A percentile compares a stretch with the other conserved stretches of the same genome.
Conservation (phyloP, 306 rosid genomes). For the Albizia julibrissin region DNA sequence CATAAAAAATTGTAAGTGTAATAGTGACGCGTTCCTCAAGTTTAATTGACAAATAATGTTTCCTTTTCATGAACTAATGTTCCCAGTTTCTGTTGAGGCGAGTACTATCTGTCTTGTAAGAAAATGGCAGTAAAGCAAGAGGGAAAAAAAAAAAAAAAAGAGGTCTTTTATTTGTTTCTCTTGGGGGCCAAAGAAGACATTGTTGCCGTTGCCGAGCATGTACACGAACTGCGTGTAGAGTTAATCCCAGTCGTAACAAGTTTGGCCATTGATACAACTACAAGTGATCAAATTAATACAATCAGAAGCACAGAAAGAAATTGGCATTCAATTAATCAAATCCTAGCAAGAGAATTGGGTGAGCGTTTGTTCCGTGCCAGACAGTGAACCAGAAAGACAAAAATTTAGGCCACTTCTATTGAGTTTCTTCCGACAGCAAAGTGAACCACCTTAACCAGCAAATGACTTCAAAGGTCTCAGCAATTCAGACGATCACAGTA, state of each 20-base stretch:
- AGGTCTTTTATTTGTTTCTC: not conserved
- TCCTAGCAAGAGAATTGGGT: not conserved
- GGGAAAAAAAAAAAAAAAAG: not conserved
- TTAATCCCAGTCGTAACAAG: not conserved
- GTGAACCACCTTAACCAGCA: not conserved
- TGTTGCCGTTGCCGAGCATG: not conserved
- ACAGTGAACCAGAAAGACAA: not conserved
- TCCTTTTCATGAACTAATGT: not conserved
- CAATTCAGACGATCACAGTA: not conserved
- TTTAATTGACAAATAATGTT: not conserved
- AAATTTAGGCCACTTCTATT: conserved; percentile 3
- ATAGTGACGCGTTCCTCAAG: not conserved
- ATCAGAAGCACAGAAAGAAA: not conserved
- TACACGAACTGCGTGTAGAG: not conserved
- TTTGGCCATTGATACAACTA: not conserved
- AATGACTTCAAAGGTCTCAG: not conserved
- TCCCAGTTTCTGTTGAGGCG: not conserved
- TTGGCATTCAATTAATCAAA: not conserved
- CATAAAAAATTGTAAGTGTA: not conserved
- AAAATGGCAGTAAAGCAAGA: not conserved
- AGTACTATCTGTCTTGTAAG: not conserved
- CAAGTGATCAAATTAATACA: conserved; percentile 11
- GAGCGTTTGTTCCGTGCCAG: not conserved
- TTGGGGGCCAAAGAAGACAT: not conserved
- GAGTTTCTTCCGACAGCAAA: not conserved